Evolutionary conservation across 306 rosid species (phyloP), one percentile per base, ranked within the genome.

Genomic region (Alnus glutinosa): DNA sequence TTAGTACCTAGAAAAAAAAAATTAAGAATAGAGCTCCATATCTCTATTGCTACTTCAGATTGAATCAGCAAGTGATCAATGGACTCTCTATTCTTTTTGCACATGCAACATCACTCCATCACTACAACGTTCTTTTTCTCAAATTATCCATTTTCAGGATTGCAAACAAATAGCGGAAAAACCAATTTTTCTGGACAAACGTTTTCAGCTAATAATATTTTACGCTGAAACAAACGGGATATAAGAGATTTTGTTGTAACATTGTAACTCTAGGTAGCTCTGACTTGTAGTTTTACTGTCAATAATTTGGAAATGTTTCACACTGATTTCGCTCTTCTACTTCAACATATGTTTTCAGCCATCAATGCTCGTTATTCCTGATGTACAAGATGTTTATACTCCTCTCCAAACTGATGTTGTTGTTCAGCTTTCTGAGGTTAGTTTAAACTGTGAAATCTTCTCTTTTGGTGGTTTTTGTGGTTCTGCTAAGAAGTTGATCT

Each of bases 361-460:
- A 5, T 62, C 91, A 89, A 96, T 96, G 99, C 99, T 96, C 71
- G 91, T 96, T 73, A 97, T 96, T 80, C 98, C 98, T 74, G 98
- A 96, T 77, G 94, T 96, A 77, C 98, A 88, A 91, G 99, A 96
- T 82, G 97, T 96, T 79, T 96, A 93, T 86, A 96, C 99, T 79
- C 99, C 99, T 61, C 80, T 96, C 85, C 87, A 93, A 87, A 88
- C 94, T 78, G 99, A 96, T 76, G 93, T 96, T 75, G 81, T 93
- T 81, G 99, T 96, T 80, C 96, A 86, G 34, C 90, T 96, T 79
- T 86, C 98, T 18, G 98, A 96, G 99, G 99, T 96, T 55, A 83
- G 90, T 73, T 77, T 71, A 80, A 59, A 54, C 51, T 44, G 18
- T 51, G 54, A 68, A 69, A 63, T 75, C 30, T 37, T 83, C 14